Evolutionary conservation across 352 stramenopile genomes (phyloP), one percentile per base, ranked within the genome.

Genomic region (Pythium aphanidermatum): DNA sequence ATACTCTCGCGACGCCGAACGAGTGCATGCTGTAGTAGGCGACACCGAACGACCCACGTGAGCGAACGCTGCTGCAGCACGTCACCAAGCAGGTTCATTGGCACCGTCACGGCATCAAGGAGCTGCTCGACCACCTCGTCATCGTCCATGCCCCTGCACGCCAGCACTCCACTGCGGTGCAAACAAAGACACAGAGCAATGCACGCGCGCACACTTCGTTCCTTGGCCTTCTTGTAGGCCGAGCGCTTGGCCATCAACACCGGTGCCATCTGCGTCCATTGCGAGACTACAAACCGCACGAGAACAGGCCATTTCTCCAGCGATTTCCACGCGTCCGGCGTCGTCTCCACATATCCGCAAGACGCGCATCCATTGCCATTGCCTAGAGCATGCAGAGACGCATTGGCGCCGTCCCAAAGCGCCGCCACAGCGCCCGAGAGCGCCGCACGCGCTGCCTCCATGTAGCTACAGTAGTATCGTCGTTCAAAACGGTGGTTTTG

Each of bases 351-450:
- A 39, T 5, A 23, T 6, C 9, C 12, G 19, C 6, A 43, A 13
- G 19, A 29, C n/a, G 19, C 11, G 19, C 36, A 26, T 43, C 8
- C 9, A 25, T 25, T 49, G 25, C 19, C 30, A 14, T 19, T 12
- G 21, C 33, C 42, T 32, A 20, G 28, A 14, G 31, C 23, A 52
- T 51, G 44, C 82, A 82, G 28, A 86, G n/a, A n/a, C n/a, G n/a
- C n/a, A n/a, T n/a, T n/a, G n/a, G n/a, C n/a, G n/a, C n/a, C n/a
- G n/a, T n/a, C n/a, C n/a, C n/a, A n/a, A n/a, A n/a, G 69, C 47
- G 58, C 46, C 31, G 56, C 57, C 16, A 86, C 58, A 45, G 56
- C 69, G 29, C 54, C 17, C 14, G 55, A 54, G 13, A 75, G 57
- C 35, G 69, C 55, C 4, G 43, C 56, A 17, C 58, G 40, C 11